Evolutionary conservation across 2,329 filamentous ascomycete genomes (phyloP), one percentile per base, ranked within the genome.

Genomic region (Pyrenochaeta sp.): DNA sequence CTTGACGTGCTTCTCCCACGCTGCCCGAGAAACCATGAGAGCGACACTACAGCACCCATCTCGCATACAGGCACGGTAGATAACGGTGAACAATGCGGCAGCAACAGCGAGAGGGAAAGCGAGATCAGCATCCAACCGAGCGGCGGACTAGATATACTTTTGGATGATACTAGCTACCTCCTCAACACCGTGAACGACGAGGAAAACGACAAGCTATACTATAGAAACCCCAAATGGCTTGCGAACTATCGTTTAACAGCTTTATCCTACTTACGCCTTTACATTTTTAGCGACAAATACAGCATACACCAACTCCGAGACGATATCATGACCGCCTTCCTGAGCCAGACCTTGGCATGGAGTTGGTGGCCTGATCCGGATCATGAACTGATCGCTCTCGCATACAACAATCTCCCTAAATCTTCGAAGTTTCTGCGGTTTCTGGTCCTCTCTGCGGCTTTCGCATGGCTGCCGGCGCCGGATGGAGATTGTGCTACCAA

Each of bases 261-360:
- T 19, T 6, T 36, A 56, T 22, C 49, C 54, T 8, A 32, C 30
- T 10, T 32, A 32, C 30, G 60, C 3, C 51, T 65, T n/a, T 67
- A 44, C 48, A 51, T 65, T 3, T 66, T 68, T 28, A 59, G 59
- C 0, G 57, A 65, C 36, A 54, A 57, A 37, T 63, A 64, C 46
- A 45, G 7, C 6, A 56, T 66, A 8, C 40, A 54, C 40, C 61
- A 63, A 42, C 53, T 65, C 1, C 43, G 54, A 5, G 58, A 64
- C 52, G 60, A 62, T 39, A 56, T 64, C 5, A 25, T 61, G 2
- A 56, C 56, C 10, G 54, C 55, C 2, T 25, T 64, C n/a, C 6
- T 63, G 9, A 54, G 48, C 1, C 54, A 63, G 13, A 32, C 27
- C 13, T 27, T 32, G 24, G 36, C 36, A 4, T 58, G 39, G 50